Base-by-base conservation (phyloP, 768 basidiomycete species). In the Leccinum subgranulosum region DNA sequence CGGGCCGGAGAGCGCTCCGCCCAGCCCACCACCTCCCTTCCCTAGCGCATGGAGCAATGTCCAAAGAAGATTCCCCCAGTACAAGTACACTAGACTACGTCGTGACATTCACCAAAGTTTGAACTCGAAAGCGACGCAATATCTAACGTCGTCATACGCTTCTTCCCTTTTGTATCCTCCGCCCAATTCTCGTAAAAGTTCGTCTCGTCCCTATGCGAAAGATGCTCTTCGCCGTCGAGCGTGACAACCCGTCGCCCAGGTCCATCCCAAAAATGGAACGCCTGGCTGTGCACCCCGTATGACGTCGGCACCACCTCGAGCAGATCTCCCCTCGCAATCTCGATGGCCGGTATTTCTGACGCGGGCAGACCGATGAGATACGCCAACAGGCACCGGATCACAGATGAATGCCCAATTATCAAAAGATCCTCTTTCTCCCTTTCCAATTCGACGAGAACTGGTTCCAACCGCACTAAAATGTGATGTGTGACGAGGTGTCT, bases 341-440 rank as follows among this genome's bases (percentile, higher is more conserved):
- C 96, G 54, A 98, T 96, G 1, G 94, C 95, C 0, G 97, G 97
- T 47, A 99, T 97, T 70, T 99, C 97, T 27, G 89, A 88, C 0
- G 96, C 93, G 6, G 94, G 93, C 3, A 98, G 79, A 6, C 97
- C 97, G 62, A 94, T 93, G 64, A 94, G 86, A 72, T 94, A 94
- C 3, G 94, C 88, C 47, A 98, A 83, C 57, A 99, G 79, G 75
- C 97, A 99, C 17, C 97, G 87, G 66, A 98, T 97, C 69, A 98
- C 97, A 41, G 94, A 96, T 15, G 95, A 93, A 70, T 98, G 95
- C 1, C 94, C 95, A 64, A 98, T 92, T 73, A 99, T 98, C 39
- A 99, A 79, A 5, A 99, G 77, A 74, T 98, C 97, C 66, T 97
- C 93, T 66, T 90, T 86, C 72, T 94, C 90, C 53, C 95, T 84